phyloP scores from a whole-genome alignment of 345 rosid genomes.

The Lepidium africanum region DNA sequence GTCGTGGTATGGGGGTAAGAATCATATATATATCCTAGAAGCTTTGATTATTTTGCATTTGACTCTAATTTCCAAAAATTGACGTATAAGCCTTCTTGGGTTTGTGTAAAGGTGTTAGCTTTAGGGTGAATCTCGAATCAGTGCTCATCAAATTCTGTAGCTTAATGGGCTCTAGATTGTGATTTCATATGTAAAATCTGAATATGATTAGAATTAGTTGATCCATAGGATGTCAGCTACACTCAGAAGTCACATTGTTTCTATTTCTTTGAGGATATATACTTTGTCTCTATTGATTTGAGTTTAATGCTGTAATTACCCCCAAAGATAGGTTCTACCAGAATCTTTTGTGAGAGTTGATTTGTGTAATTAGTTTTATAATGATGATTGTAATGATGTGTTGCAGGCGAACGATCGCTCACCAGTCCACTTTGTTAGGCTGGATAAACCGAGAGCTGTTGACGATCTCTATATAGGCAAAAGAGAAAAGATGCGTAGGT shows the following conservation, averaged over 20 bases:
- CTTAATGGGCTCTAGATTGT: background rate
- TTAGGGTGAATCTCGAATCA: constrained; percentile 2
- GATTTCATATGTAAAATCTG: background rate
- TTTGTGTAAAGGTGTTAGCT: constrained; percentile 20
- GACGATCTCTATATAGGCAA: constrained; percentile 52
- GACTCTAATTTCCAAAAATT: background rate
- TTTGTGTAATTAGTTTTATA: background rate
- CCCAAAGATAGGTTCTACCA: background rate
- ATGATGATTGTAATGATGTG: background rate
- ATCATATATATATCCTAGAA: background rate
- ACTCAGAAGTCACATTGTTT: background rate
- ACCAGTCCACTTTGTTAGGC: constrained; percentile 37
- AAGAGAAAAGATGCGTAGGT: constrained; percentile 83
- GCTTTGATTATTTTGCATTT: background rate
- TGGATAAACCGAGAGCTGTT: constrained; percentile 43
- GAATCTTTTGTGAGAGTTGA: background rate
- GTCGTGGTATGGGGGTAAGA: constrained; percentile 31
- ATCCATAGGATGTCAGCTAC: background rate
- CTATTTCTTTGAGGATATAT: background rate
- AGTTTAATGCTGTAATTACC: background rate
- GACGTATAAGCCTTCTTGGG: background rate
- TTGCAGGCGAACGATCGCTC: constrained; percentile 18
- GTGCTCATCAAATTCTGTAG: background rate
- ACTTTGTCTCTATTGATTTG: background rate
- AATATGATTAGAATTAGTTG: background rate